A percentile compares a stretch with the other conserved stretches of the same genome.
phyloP scores from a whole-genome alignment of 805 yeast genomes.

The Metschnikowia sp. region DNA sequence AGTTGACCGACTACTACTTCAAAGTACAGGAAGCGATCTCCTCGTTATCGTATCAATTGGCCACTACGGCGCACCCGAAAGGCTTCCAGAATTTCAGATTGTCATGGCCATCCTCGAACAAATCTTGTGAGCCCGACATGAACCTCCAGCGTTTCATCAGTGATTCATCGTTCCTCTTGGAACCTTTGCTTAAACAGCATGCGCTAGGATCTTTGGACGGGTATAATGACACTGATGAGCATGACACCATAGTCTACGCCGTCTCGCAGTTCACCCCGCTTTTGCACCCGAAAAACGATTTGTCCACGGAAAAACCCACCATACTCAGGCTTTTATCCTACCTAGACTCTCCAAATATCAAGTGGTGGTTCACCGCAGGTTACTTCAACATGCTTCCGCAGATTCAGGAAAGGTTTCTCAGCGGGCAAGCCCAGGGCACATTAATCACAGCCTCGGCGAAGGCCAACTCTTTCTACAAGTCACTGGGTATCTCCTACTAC shows the following conservation, averaged over 20 bases:
- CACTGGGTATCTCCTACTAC: slow-evolving; percentile 74
- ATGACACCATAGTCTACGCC: slow-evolving; percentile 76
- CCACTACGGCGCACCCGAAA: slow-evolving; percentile 37
- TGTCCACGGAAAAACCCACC: slow-evolving; percentile 79
- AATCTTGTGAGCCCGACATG: slow-evolving; percentile 62
- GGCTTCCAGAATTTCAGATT: slow-evolving; percentile 48
- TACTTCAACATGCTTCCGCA: slow-evolving; percentile 88
- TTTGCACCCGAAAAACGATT: slow-evolving; percentile 50
- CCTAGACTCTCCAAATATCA: slow-evolving; percentile 50
- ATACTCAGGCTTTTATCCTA: slow-evolving; percentile 58
- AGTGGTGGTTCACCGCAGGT: slow-evolving; percentile 93
- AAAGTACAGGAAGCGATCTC: slow-evolving; percentile 65
- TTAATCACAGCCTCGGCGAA: slow-evolving; percentile 90
- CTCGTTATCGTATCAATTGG: slow-evolving; percentile 65
- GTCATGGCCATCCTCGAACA: slow-evolving; percentile 71
- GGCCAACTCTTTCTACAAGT: slow-evolving; percentile 86
- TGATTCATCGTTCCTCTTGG: slow-evolving; percentile 54
- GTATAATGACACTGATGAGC: slow-evolving; percentile 31
- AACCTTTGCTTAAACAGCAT: slow-evolving; percentile 54
- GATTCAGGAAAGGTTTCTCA: slow-evolving; percentile 55
- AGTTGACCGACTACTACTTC: slow-evolving; percentile 70
- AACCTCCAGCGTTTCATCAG: slow-evolving; percentile 49
- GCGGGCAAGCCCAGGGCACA: slow-evolving; percentile 56
- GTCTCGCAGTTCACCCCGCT: slow-evolving; percentile 89
- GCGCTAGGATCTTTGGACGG: slow-evolving; percentile 30